Evolutionary conservation across 345 rosid genomes (phyloP), one percentile per base, ranked within the genome.

Genomic region (Cardamine occulta): DNA sequence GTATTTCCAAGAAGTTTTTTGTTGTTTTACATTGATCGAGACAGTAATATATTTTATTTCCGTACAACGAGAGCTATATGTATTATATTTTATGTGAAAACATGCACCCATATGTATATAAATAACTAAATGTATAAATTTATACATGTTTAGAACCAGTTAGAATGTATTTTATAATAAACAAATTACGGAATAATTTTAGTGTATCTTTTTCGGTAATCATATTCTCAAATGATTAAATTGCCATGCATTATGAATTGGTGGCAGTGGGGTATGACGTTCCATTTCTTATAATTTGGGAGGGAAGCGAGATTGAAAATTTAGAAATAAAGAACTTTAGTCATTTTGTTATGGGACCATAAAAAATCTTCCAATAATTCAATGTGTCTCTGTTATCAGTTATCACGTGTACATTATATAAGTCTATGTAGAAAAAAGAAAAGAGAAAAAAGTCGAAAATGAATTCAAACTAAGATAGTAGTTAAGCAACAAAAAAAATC

Each of bases 221-320:
- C 60, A 74, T 74, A 34, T 59, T 51, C 34, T 28, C 62, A 68
- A 75, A 75, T 75, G 34, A 75, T 68, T 67, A 51, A 51, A 49
- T 49, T 67, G 45, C 45, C 73, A 67, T 60, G 79, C 53, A 74
- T 59, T 59, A 66, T 59, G 44, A 59, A 68, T 48, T 68, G 55
- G 62, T 67, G 45, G 44, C 62, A 32, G 68, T 75, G 74, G 74
- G 74, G 61, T 28, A 66, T 58, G 66, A 23, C 24, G 56, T 75
- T 67, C 45, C 37, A 59, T 51, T 67, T 51, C 35, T 49, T 29
- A 68, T 39, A 51, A 29, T 60, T 32, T 68, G 62, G 74, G 79
- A 68, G 79, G 74, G 79, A 67, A 68, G 10, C 34, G 12, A 51
- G 26, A 67, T 75, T 67, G 68, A 75, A 75, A 75, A 75, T 67